phyloP scores from a whole-genome alignment of 768 basidiomycete species.

The Panaeolus cyanescens region DNA sequence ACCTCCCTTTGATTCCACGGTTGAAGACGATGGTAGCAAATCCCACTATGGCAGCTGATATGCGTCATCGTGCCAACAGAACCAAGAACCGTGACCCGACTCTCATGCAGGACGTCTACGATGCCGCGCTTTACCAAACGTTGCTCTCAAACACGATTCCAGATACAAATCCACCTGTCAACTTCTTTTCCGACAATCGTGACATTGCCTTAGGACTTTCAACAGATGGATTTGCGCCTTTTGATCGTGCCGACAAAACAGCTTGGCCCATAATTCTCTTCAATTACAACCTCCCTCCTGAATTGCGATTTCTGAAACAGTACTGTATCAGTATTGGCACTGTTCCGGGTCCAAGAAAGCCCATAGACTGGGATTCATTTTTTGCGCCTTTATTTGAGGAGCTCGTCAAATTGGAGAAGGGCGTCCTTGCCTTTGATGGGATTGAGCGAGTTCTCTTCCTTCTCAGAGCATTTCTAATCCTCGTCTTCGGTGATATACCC shows the following conservation, averaged over 20 bases:
- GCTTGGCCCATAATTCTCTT: conserved; percentile 38
- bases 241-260: conserved; percentile 10
- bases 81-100: not conserved
- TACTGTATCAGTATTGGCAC: conserved; percentile 40
- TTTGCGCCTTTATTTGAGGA: conserved; percentile 37
- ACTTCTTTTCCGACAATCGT: conserved; percentile 9
- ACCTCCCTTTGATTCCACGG: conserved; percentile 31
- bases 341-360: conserved; percentile 43
- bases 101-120: conserved; percentile 13
- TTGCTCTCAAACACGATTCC: conserved; percentile 9
- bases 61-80: conserved; percentile 16
- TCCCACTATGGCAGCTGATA: not conserved
- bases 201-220: conserved; percentile 14
- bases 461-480: conserved; percentile 29
- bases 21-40: conserved; percentile 22
- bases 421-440: conserved; percentile 31
- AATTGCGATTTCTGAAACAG: conserved; percentile 30
- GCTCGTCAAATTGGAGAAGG: conserved; percentile 27
- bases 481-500: conserved; percentile 33
- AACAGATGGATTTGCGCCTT: conserved; percentile 11
- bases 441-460: conserved; percentile 19
- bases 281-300: conserved; percentile 45
- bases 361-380: conserved; percentile 40
- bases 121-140: conserved; percentile 6
- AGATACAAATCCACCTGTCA: not conserved